Percentiles rank a stretch among this genome's conserved stretches.
These are phyloP conservation scores for Tolypocladium album DNA, from an alignment of 2,329 filamentous ascomycete species.

Conservation along the genomic window DNA sequence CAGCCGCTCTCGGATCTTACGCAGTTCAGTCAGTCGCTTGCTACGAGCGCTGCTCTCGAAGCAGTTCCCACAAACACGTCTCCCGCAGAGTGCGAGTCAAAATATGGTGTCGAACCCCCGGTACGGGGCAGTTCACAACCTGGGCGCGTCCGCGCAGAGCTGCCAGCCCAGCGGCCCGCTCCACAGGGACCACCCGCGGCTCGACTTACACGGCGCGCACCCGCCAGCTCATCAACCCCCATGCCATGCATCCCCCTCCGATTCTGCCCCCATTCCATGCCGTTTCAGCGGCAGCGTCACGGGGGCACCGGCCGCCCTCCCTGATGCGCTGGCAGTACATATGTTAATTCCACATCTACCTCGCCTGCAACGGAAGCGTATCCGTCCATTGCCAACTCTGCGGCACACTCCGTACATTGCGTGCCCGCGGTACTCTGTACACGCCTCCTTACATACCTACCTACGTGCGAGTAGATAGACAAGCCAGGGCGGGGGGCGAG, in stretches of 20 bases:
- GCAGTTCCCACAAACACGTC: neutral
- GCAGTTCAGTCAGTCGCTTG: too few species aligned
- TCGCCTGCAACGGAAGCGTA: too few species aligned
- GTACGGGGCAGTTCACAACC: neutral
- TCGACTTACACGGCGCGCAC: neutral
- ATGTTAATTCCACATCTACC: neutral
- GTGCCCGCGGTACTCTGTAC: neutral
- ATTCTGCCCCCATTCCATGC: neutral
- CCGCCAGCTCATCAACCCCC: neutral
- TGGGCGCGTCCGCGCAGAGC: neutral
- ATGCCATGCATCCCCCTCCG: neutral
- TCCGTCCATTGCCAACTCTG: neutral
- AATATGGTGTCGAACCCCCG: too few species aligned
- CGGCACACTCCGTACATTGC: too few species aligned
- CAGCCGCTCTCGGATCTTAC: neutral
- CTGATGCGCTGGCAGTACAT: conserved; percentile 8
- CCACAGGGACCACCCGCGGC: neutral
- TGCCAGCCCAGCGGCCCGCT: neutral
- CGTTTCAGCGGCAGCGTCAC: neutral
- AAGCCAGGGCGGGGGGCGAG: neutral
- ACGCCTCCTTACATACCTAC: neutral
- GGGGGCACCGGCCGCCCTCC: conserved; percentile 3
- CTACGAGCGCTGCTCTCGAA: neutral
- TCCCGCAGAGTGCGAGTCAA: neutral
- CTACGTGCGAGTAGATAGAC: neutral